These are phyloP conservation scores for Meyerozyma sp. DNA, from an alignment of 1,139 yeast species.

Conservation along the genomic window DNA sequence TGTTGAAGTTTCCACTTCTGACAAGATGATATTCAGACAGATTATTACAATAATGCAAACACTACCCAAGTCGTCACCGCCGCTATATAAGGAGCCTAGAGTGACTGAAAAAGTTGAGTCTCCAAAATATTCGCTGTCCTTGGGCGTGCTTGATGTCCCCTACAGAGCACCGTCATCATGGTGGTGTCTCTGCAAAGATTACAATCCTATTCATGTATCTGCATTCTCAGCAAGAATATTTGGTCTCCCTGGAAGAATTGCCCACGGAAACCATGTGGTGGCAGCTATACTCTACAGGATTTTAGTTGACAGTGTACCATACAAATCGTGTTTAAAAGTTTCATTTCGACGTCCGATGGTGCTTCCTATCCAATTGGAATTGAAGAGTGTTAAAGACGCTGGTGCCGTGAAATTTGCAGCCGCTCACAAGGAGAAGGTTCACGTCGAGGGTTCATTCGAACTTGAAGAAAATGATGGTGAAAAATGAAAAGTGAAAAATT, in stretches of 20 bases:
- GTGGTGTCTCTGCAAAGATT: not conserved
- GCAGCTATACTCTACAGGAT: not conserved
- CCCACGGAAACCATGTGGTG: not conserved
- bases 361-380: not conserved
- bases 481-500: too few species aligned
- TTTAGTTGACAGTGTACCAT: not conserved
- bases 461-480: not conserved
- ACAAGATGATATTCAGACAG: not conserved
- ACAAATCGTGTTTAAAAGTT: not conserved
- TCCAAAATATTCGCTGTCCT: not conserved
- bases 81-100: not conserved
- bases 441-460: not conserved
- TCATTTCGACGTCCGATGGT: not conserved
- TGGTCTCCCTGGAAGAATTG: not conserved
- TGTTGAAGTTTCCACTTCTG: not conserved
- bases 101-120: too few species aligned
- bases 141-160: not conserved
- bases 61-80: not conserved
- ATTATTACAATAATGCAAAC: not conserved
- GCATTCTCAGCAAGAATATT: not conserved
- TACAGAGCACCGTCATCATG: not conserved
- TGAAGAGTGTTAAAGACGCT: not conserved
- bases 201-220: slow-evolving; percentile 1
- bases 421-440: not conserved
- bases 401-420: not conserved